phyloP scores from a whole-genome alignment of 176 grass and related monocot species.

The Alopecurus myosuroides region DNA sequence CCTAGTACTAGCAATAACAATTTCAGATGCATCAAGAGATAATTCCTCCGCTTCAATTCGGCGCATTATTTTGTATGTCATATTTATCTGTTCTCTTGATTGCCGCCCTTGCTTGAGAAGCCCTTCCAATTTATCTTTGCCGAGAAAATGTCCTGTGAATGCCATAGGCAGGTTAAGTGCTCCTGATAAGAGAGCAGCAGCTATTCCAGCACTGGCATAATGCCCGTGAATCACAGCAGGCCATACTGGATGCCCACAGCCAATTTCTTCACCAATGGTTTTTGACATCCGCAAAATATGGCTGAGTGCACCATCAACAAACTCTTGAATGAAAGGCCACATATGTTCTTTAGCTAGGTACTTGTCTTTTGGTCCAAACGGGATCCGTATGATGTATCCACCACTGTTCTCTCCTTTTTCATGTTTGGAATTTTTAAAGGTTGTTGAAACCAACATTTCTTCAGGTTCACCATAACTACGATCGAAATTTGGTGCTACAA shows the following conservation, averaged over 20 bases:
- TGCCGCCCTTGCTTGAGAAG: slow-evolving; percentile 77
- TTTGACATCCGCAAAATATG: slow-evolving; percentile 69
- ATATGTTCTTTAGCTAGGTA: slow-evolving; percentile 72
- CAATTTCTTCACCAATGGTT: slow-evolving; percentile 64
- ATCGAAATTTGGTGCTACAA: slow-evolving; percentile 69
- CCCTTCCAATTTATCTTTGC: slow-evolving; percentile 74
- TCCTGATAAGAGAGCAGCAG: slow-evolving; percentile 64
- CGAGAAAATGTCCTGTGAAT: slow-evolving; percentile 77
- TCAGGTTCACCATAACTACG: slow-evolving; percentile 65
- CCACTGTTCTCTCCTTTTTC: slow-evolving; percentile 72
- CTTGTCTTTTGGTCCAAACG: slow-evolving; percentile 76
- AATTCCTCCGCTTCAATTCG: slow-evolving; percentile 74
- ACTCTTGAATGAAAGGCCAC: slow-evolving; percentile 82
- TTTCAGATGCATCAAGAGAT: slow-evolving; percentile 73
- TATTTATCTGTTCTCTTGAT: slow-evolving; percentile 78
- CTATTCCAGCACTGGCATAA: slow-evolving; percentile 68
- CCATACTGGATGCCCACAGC: slow-evolving; percentile 52
- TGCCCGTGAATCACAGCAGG: slow-evolving; percentile 75
- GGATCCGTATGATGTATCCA: slow-evolving; percentile 71
- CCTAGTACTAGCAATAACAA: slow-evolving; percentile 72
- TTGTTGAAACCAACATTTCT: slow-evolving; percentile 57
- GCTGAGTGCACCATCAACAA: slow-evolving; percentile 73
- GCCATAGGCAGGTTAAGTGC: slow-evolving; percentile 69
- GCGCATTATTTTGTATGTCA: slow-evolving; percentile 85
- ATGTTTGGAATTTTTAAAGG: slow-evolving; percentile 48